Percentiles rank a stretch among this genome's conserved stretches.
These are phyloP conservation scores for Pleurotus sapidus DNA, from an alignment of 768 basidiomycete genomes.

Conservation along the genomic window DNA sequence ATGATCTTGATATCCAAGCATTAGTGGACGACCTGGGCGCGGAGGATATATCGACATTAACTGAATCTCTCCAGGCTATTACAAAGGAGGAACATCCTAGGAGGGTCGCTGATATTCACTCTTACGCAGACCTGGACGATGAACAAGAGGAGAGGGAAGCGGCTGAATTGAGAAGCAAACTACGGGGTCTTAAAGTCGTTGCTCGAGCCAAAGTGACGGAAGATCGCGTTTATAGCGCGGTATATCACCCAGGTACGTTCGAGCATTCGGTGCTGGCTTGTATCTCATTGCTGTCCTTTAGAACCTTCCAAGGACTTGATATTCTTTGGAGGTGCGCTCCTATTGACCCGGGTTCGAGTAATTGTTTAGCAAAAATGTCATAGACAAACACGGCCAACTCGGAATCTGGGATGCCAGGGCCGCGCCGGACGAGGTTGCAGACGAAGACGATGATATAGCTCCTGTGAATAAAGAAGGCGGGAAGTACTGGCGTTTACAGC, in stretches of 20 bases:
- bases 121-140: slow-evolving; percentile 42
- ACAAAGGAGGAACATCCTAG: slow-evolving; percentile 32
- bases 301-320: slow-evolving; percentile 77
- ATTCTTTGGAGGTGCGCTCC: slow-evolving; percentile 76
- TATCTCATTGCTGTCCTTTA: slow-evolving; percentile 18
- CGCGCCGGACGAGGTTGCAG: slow-evolving; percentile 56
- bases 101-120: slow-evolving; percentile 43
- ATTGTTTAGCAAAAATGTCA: not conserved
- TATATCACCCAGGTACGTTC: slow-evolving; percentile 67
- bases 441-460: slow-evolving; percentile 57
- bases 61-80: slow-evolving; percentile 39
- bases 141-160: slow-evolving; percentile 45
- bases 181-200: slow-evolving; percentile 59
- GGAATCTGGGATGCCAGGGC: slow-evolving; percentile 89
- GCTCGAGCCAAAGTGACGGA: slow-evolving; percentile 80
- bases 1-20: slow-evolving; percentile 57
- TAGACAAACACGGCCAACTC: slow-evolving; percentile 81
- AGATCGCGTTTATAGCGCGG: slow-evolving; percentile 72
- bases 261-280: not conserved
- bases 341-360: not conserved
- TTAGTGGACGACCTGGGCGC: slow-evolving; percentile 52
- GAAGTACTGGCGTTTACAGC: slow-evolving; percentile 75
- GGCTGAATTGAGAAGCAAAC: slow-evolving; percentile 53
- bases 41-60: slow-evolving; percentile 45
- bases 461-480: slow-evolving; percentile 55